These are phyloP conservation scores for Neurospora africana DNA, from an alignment of 495 filamentous ascomycete genomes.

Conservation along the genomic window DNA sequence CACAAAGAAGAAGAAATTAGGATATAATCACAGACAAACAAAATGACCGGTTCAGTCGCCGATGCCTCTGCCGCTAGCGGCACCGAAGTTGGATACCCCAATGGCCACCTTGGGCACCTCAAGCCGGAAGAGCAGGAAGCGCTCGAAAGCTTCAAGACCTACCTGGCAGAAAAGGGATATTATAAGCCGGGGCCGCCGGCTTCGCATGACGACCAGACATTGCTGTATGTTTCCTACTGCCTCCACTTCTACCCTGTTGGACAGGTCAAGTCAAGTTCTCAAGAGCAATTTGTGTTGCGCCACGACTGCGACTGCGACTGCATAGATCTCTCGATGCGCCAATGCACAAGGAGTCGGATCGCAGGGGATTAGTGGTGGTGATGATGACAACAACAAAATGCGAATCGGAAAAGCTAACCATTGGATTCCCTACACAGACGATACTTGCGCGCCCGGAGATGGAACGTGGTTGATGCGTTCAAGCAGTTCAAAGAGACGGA, in stretches of 20 bases:
- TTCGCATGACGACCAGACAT: constrained; percentile 70
- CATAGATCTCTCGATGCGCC: background rate
- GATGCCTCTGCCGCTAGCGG: constrained; percentile 12
- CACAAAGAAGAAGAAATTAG: background rate
- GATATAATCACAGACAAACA: background rate
- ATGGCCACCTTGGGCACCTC: constrained; percentile 66
- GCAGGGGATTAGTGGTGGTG: background rate
- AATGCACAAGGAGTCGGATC: background rate
- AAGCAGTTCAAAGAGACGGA: constrained; percentile 82
- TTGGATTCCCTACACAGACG: constrained; percentile 40
- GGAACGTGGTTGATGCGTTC: constrained; percentile 62
- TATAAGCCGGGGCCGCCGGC: constrained; percentile 48
- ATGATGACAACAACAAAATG: background rate
- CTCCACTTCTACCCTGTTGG: background rate
- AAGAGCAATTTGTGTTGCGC: background rate
- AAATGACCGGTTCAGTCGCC: constrained; percentile 6
- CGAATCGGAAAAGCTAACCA: background rate
- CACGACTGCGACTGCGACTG: background rate
- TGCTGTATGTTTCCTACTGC: constrained; percentile 48
- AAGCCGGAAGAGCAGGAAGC: constrained; percentile 54
- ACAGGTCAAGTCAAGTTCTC: background rate
- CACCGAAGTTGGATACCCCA: constrained; percentile 42
- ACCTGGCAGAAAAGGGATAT: constrained; percentile 52
- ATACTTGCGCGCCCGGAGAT: constrained; percentile 69
- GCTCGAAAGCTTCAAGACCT: constrained; percentile 55